Evolutionary conservation across 2,329 filamentous ascomycete genomes (phyloP).

Genomic region (Phyllosticta citrichinensis): DNA sequence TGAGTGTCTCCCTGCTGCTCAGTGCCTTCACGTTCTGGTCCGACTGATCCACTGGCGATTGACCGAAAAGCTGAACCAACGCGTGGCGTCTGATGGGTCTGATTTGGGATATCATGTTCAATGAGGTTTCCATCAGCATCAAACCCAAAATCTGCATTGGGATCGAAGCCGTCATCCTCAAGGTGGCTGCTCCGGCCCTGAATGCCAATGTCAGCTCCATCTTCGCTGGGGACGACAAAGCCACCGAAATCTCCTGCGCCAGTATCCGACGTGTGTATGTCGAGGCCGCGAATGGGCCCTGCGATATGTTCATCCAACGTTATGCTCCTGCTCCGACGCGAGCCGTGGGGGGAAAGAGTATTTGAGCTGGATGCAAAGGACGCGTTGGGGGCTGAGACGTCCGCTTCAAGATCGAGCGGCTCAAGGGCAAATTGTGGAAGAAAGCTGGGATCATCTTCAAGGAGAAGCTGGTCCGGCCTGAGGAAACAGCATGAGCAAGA

Average conservation of each 20-base stretch:
- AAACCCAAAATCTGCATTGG: constrained; percentile 50
- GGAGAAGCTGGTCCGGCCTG: constrained; percentile 65
- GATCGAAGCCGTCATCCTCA: constrained; percentile 32
- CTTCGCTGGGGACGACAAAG: constrained; percentile 33
- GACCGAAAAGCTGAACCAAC: constrained; percentile 18
- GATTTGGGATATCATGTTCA: constrained; percentile 28
- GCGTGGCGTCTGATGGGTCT: constrained; percentile 14
- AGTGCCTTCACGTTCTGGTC: constrained; percentile 34
- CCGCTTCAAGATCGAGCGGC: constrained; percentile 46
- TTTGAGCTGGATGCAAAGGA: constrained; percentile 18
- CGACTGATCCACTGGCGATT: constrained; percentile 30
- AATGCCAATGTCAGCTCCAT: constrained; percentile 23
- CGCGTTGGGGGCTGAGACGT: constrained; percentile 36
- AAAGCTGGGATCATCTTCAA: constrained; percentile 78
- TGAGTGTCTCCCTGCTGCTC: constrained; percentile 16
- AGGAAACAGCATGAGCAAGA: not conserved
- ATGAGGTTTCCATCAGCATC: constrained; percentile 52
- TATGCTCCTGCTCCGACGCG: not conserved
- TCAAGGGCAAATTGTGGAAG: constrained; percentile 55
- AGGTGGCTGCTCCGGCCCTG: not conserved
- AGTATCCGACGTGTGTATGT: constrained; percentile 39
- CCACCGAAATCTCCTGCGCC: constrained; percentile 23
- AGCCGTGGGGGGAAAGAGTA: not conserved
- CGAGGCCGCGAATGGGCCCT: constrained; percentile 22
- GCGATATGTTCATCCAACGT: not conserved